Evolutionary conservation across 768 basidiomycete species (phyloP), one percentile per base, ranked within the genome.

Genomic region (Auricularia sp.): DNA sequence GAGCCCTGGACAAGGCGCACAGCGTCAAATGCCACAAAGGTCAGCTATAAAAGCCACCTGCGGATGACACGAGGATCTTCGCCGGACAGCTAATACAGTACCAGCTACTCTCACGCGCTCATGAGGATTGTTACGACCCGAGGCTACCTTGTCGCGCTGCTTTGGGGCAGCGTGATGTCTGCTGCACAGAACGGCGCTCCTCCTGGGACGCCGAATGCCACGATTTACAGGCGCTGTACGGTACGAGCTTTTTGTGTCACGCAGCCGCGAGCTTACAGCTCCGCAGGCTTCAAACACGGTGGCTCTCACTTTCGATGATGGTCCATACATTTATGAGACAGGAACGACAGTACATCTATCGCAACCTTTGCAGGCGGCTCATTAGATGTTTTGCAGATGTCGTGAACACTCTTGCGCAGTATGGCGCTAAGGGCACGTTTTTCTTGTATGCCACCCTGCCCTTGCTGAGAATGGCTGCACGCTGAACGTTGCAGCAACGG

Each of bases 361-460:
- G 44, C 61, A 33, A 44, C 36, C 8, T 29, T 14, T 4, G 36
- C 18, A 4, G 7, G 61, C 42, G n/a, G 16, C 14, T 16, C 47
- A 34, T 16, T n/a, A 16, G 21, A 36, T 61, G 12, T 43, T 29
- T 61, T 21, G 54, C 47, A 33, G 59, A 64, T 51, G 61, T 70
- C 44, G 35, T 60, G 42, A 47, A 65, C n/a, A 66, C 61, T 2
- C 66, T 68, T 29, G 61, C 62, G 29, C 36, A 63, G n/a, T 36
- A 61, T 5, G 75, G 75, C 29, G 77, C 72, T 21, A 78, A 77
- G 66, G 79, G 74, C 3, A 79, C 79, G 2, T 80, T 80, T 70
- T 80, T 79, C 71, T 71, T 78, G 67, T 77, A 70, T 70, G 78
- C 18, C 39, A 14, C 12, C 39, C 36, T 34, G 39, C 21, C 21